Percentiles rank a stretch among this genome's conserved stretches.
phyloP scores from a whole-genome alignment of 2,329 filamentous ascomycete species.

The Cercospora sesami region DNA sequence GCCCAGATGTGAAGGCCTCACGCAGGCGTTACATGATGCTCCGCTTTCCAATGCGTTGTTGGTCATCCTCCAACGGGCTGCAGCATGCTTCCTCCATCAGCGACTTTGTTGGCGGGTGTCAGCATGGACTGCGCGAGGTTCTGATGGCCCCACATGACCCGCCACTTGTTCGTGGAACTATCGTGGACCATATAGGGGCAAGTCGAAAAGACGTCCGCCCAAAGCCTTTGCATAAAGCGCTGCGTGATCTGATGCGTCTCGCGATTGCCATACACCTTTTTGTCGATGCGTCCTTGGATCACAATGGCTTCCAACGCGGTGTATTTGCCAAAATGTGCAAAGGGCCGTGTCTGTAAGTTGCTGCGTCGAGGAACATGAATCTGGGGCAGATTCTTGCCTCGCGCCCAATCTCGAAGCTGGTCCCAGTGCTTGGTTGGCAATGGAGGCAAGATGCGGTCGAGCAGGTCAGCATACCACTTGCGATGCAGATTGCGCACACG shows the following conservation, averaged over 20 bases:
- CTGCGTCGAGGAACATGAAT: conserved; percentile 16
- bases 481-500: conserved; percentile 47
- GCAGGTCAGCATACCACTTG: conserved; percentile 47
- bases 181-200: conserved; percentile 11
- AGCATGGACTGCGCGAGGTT: not conserved
- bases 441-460: conserved; percentile 48
- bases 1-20: not conserved
- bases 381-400: conserved; percentile 26
- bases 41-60: not conserved
- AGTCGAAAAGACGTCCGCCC: conserved; percentile 42
- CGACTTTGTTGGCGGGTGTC: not conserved
- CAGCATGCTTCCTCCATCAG: not conserved
- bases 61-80: not conserved
- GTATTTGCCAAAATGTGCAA: conserved; percentile 14
- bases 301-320: conserved; percentile 30
- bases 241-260: conserved; percentile 42
- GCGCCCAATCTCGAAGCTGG: conserved; percentile 43
- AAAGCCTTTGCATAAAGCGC: conserved; percentile 50
- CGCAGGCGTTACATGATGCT: not conserved
- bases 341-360: not conserved
- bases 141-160: conserved; percentile 10
- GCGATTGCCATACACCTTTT: conserved; percentile 21
- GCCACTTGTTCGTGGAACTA: not conserved
- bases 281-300: conserved; percentile 16
- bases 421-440: conserved; percentile 49